These are phyloP conservation scores for Iris macrosiphon DNA, from an alignment of 106 monocot genomes.

Conservation along the genomic window DNA sequence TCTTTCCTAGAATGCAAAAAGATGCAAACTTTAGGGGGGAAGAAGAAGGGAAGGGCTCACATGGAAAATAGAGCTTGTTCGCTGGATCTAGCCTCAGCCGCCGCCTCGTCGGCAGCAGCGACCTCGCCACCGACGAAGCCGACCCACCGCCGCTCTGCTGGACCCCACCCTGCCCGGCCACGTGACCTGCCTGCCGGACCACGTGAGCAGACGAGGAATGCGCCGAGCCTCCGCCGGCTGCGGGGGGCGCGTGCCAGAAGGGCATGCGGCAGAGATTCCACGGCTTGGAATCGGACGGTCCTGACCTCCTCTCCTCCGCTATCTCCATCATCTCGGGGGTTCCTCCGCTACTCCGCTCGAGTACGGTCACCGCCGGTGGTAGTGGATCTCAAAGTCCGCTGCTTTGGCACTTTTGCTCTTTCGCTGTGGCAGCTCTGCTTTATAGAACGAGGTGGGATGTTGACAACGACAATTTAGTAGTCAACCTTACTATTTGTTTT, in stretches of 20 bases:
- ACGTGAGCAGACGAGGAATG: conserved; percentile 22
- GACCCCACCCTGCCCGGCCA: conserved; percentile 1
- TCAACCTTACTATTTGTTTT: too few species aligned
- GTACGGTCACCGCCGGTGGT: too few species aligned
- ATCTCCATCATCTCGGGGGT: conserved; percentile 35
- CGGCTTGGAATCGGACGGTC: conserved; percentile 28
- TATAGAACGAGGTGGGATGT: too few species aligned
- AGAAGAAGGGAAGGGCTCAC: conserved; percentile 34
- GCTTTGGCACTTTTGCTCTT: too few species aligned
- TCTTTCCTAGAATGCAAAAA: too few species aligned
- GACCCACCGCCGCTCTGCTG: conserved; percentile 19
- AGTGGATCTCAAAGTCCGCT: too few species aligned
- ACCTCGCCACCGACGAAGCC: conserved; percentile 57
- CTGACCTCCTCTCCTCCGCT: conserved; percentile 24
- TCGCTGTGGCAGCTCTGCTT: too few species aligned
- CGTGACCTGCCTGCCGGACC: conserved; percentile 7
- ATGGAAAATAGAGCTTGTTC: conserved; percentile 89
- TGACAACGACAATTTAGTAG: too few species aligned
- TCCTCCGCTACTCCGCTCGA: too few species aligned
- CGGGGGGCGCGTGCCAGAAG: conserved; percentile 39
- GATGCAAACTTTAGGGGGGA: too few species aligned
- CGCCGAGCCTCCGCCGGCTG: conserved; percentile 9
- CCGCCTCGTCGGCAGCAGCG: conserved; percentile 62
- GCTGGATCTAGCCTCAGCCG: conserved; percentile 79
- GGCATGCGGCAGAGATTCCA: conserved; percentile 62